Evolutionary conservation across 2,329 filamentous ascomycete species (phyloP), one percentile per base, ranked within the genome.

Genomic region (Dothideomycetes sp.): DNA sequence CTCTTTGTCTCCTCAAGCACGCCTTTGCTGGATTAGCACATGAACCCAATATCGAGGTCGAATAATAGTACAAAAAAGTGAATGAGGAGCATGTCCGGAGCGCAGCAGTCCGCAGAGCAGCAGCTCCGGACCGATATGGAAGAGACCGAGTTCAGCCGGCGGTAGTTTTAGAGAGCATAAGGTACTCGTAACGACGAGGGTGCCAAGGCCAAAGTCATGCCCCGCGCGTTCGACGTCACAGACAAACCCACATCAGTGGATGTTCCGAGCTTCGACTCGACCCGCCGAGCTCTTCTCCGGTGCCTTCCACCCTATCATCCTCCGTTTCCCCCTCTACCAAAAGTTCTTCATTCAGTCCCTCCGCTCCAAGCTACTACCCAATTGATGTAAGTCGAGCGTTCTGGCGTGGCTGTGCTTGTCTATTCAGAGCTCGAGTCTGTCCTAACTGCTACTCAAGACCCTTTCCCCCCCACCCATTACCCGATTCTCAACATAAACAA

Each of bases 401-500:
- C 15, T 4, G 15, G 11, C 31, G n/a, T 14, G 11, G 7, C 12
- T 9, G 15, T 11, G 5, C 15, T 27, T 18, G 4, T 17, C 16
- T 12, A 7, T n/a, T 8, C 4, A 24, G 30, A 9, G 3, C 14
- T 31, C 36, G 27, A 40, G 27, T 9, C 34, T 37, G 34, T 44
- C 33, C n/a, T 34, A 34, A 19, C 31, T 31, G 36, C 24, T 31
- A 34, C 10, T 30, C 12, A 27, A 12, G 12, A 7, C 22, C 35
- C 35, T 35, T 34, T 32, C 31, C 36, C 30, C 40, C 32, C 41
- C 41, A 40, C 38, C 34, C 31, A 36, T 33, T 37, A 37, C 30
- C 38, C 39, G 38, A 31, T 27, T 27, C 22, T 33, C 37, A 49
- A 40, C 43, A 40, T 34, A 55, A 64, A 49, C 22, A 47, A 73